Evolutionary conservation across 208 protist genomes (phyloP), one percentile per base, ranked within the genome.

Genomic region (Leishmania aethiopica): DNA sequence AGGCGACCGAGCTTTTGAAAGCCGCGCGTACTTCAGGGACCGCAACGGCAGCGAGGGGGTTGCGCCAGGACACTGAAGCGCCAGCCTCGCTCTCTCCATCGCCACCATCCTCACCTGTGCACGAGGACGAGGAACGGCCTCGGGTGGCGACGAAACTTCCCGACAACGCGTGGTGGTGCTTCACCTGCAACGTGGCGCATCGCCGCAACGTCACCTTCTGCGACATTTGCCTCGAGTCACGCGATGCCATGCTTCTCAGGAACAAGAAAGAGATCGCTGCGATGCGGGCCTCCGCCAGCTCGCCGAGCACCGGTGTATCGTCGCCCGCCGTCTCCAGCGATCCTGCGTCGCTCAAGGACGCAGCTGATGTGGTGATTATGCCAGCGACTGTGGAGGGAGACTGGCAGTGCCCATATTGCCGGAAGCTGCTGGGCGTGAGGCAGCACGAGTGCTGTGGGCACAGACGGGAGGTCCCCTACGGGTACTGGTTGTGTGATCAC

Each of bases 351-450:
- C 73, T 62, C 32, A 35, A 64, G 7, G 64, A 73, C 2, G 51
- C 47, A 28, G 66, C 32, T 25, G 67, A 73, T 10, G 28, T 67
- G 42, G 74, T 66, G 22, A 22, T 82, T 6, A n/a, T 80, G 7
- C 77, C 80, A 13, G 75, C 19, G 32, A 77, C 45, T 8, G 66
- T 76, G 35, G 59, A 91, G 8, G 91, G 91, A 37, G 78, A 91
- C 66, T 97, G 94, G 93, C 92, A 90, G 70, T 97, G 94, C 67
- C 91, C 93, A 45, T 97, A 94, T 79, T 97, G 94, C 83, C 83
- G 91, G 45, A 82, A 86, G 51, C 72, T 91, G 35, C 70, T 77
- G 22, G 25, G 35, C 28, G 87, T 90, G 69, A 86, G 77, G 66
- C 77, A 67, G 35, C 75, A 76, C 6, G 72, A 73, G 42, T 97